These are phyloP conservation scores for Lipomyces orientalis DNA, from an alignment of 805 yeast genomes.

Conservation along the genomic window DNA sequence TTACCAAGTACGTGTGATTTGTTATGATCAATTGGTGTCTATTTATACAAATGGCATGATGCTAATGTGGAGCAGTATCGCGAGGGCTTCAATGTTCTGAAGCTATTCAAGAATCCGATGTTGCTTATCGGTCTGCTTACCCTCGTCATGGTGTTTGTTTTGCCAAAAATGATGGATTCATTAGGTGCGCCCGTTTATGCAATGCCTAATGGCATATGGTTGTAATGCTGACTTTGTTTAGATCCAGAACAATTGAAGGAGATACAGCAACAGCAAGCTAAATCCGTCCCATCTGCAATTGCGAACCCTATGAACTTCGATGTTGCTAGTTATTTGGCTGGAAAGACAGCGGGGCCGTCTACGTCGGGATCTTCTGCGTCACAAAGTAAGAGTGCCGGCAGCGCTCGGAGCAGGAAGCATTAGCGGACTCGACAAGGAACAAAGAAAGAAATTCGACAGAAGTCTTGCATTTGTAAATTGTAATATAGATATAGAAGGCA, in stretches of 20 bases:
- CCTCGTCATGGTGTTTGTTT: conserved; percentile 43
- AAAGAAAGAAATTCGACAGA: not conserved
- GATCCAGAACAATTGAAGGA: conserved; percentile 47
- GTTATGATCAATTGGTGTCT: not conserved
- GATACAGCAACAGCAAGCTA: conserved; percentile 42
- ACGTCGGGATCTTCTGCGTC: not conserved
- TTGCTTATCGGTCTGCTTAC: conserved; percentile 45
- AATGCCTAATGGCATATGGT: not conserved
- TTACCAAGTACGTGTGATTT: conserved; percentile 21
- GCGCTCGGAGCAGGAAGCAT: conserved; percentile 3
- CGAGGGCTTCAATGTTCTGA: conserved; percentile 42
- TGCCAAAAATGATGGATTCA: conserved; percentile 44
- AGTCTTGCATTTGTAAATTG: not conserved
- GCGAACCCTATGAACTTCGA: conserved; percentile 41
- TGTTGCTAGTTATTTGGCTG: conserved; percentile 45
- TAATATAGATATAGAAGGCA: not conserved
- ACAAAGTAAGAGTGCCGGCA: not conserved
- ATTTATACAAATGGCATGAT: not conserved
- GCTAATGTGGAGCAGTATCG: conserved; percentile 28
- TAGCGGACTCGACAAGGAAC: not conserved
- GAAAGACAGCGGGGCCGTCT: conserved; percentile 28
- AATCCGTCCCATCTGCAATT: conserved; percentile 31
- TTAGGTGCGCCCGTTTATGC: conserved; percentile 37
- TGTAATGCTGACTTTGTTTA: not conserved
- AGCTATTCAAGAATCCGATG: conserved; percentile 47